A percentile compares a stretch with the other conserved stretches of the same genome.
phyloP scores from a whole-genome alignment of 805 yeast species.

The Sugiyamaella floridensis region DNA sequence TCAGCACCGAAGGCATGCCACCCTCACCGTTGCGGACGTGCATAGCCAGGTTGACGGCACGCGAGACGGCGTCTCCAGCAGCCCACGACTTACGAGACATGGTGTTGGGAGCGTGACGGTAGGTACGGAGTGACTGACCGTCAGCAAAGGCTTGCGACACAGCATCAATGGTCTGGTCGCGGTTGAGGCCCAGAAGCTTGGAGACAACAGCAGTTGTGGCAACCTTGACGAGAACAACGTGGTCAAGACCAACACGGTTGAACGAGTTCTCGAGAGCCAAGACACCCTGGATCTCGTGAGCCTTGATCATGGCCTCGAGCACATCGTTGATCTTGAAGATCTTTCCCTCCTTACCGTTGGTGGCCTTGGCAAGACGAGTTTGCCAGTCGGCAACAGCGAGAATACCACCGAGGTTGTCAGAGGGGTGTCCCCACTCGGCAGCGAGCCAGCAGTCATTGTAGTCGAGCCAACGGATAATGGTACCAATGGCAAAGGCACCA shows the following conservation, averaged over 20 bases:
- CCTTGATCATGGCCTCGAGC: slow-evolving; percentile 52
- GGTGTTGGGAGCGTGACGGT: slow-evolving; percentile 59
- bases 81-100: slow-evolving; percentile 63
- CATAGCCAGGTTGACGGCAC: slow-evolving; percentile 52
- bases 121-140: slow-evolving; percentile 53
- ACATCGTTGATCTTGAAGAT: slow-evolving; percentile 44
- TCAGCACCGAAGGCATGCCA: slow-evolving; percentile 52
- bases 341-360: slow-evolving; percentile 35
- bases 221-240: slow-evolving; percentile 51
- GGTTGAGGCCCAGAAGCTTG: slow-evolving; percentile 43
- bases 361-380: slow-evolving; percentile 39
- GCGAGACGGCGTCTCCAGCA: slow-evolving; percentile 55
- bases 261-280: slow-evolving; percentile 55
- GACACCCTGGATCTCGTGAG: slow-evolving; percentile 57
- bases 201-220: slow-evolving; percentile 58
- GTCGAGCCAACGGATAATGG: slow-evolving; percentile 54
- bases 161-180: slow-evolving; percentile 49
- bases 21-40: slow-evolving; percentile 46
- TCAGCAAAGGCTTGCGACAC: slow-evolving; percentile 56
- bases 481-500: slow-evolving; percentile 53
- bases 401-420: slow-evolving; percentile 54
- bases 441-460: slow-evolving; percentile 62
- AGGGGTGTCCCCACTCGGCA: slow-evolving; percentile 67
- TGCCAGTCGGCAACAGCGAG: slow-evolving; percentile 52
- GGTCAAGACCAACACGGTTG: slow-evolving; percentile 54